Evolutionary conservation across 441 rosid species (phyloP), one percentile per base, ranked within the genome.

Genomic region (Pelargonium cotyledonis): DNA sequence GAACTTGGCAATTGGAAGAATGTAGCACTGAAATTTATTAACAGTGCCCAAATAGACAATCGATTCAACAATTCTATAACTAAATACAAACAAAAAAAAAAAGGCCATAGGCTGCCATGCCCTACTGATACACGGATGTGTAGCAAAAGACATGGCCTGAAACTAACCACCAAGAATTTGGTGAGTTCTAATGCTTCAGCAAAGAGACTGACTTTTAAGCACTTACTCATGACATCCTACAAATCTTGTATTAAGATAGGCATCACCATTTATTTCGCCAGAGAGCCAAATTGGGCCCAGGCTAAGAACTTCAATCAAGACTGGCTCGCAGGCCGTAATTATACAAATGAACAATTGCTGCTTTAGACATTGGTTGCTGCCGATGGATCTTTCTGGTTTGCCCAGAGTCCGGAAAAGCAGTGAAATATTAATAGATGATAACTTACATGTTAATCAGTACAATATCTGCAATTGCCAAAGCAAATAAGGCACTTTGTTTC

Each of bases 361-460:
- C 44, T 41, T 41, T 41, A 8, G 9, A 41, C 44, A 41, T 5
- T 6, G 44, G 44, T 8, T 8, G 7, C 44, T 26, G 44, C 44
- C 1, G 9, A 41, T 8, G 6, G 9, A 41, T 41, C 9, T 0
- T 41, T 41, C 44, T 41, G 8, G 44, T 41, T 6, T 41, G 44
- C 44, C 44, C 44, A n/a, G 29, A 43, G 61, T 16, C 46, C 15
- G 4, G 31, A 18, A 63, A 26, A 35, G 21, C 49, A 63, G 43
- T 40, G 51, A 29, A 63, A 15, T 18, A 29, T 11, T 44, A 49
- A 9, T 9, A 3, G 15, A 7, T 14, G 29, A 26, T 31, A 60
- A 81, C 93, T 86, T 78, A 91, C 96, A 93, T 91, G 83, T 93
- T 93, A 68, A 93, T 88, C 5, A 93, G 80, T 43, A 93, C 93